Conservation (phyloP, 2,329 filamentous ascomycete species). For the Seiridium cupressi region DNA sequence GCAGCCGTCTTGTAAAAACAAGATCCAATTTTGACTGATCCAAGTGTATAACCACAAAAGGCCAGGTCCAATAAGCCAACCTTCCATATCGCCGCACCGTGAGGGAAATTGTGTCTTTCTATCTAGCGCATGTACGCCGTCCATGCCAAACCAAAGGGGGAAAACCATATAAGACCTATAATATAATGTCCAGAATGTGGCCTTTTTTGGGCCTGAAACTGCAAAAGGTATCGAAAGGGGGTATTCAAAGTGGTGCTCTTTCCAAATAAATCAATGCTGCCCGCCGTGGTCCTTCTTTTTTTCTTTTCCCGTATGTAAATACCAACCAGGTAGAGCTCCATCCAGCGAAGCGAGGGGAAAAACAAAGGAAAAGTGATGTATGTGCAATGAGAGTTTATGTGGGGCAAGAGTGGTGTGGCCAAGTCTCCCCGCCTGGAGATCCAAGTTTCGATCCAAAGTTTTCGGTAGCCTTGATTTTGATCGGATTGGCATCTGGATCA, state of each 20-base stretch:
- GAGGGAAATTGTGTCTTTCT: not conserved
- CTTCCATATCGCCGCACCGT: not conserved
- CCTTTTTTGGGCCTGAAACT: not conserved
- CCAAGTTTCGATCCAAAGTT: slow-evolving; percentile 11
- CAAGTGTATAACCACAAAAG: not conserved
- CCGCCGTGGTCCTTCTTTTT: not conserved
- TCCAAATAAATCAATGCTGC: slow-evolving; percentile 1
- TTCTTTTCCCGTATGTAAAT: not conserved
- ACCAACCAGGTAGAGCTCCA: not conserved
- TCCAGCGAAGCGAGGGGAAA: not conserved
- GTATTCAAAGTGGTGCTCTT: slow-evolving; percentile 9
- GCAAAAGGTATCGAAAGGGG: slow-evolving; percentile 13
- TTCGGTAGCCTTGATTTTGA: slow-evolving; percentile 6
- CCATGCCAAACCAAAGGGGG: not conserved
- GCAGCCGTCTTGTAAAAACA: not conserved
- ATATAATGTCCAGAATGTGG: not conserved
- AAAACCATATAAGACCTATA: not conserved
- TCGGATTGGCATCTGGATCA: slow-evolving; percentile 7
- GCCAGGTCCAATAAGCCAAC: not conserved
- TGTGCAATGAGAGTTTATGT: not conserved
- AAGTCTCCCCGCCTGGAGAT: not conserved
- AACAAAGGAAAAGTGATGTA: slow-evolving; percentile 7
- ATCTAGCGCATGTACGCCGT: not conserved
- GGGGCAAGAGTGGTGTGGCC: not conserved
- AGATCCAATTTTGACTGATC: not conserved